These are phyloP conservation scores for Funneliformis mosseae DNA, from an alignment of 192 early-diverging fungal species.

Conservation along the genomic window DNA sequence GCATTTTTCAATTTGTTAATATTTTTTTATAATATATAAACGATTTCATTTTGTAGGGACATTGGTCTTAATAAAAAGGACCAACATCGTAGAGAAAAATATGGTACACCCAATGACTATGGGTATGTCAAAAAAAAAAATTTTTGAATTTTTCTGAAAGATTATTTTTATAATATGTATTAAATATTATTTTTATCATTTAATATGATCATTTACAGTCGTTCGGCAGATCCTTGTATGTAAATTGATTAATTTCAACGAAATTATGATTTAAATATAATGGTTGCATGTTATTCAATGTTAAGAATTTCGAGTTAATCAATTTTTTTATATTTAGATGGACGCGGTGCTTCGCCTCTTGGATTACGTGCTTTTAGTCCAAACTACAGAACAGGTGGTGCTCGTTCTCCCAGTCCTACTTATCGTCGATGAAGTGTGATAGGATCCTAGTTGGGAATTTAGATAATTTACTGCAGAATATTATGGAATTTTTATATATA, in stretches of 20 bases:
- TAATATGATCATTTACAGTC: slow-evolving; percentile 1
- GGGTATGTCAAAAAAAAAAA: neutral
- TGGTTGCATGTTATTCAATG: neutral
- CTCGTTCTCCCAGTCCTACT: slow-evolving; percentile 30
- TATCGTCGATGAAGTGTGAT: slow-evolving; percentile 27
- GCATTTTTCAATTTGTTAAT: neutral
- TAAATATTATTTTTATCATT: neutral
- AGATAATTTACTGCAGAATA: slow-evolving; percentile 3
- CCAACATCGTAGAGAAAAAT: slow-evolving; percentile 31
- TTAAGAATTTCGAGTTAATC: neutral
- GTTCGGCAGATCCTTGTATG: slow-evolving; percentile 30
- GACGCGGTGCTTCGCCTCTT: slow-evolving; percentile 28
- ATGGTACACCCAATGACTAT: slow-evolving; percentile 10
- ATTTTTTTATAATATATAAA: neutral
- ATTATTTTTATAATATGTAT: too few relatives aligned
- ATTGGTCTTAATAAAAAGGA: slow-evolving; percentile 32
- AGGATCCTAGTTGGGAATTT: neutral
- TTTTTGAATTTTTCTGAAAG: neutral
- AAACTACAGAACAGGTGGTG: slow-evolving; percentile 28
- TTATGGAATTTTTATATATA: neutral
- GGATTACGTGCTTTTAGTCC: slow-evolving; percentile 30
- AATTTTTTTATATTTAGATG: slow-evolving; percentile 1
- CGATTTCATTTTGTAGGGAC: neutral
- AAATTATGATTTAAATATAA: neutral
- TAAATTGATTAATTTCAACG: neutral